Evolutionary conservation across 331 rosid genomes (phyloP), one percentile per base, ranked within the genome.

Genomic region (Acacia concinna): DNA sequence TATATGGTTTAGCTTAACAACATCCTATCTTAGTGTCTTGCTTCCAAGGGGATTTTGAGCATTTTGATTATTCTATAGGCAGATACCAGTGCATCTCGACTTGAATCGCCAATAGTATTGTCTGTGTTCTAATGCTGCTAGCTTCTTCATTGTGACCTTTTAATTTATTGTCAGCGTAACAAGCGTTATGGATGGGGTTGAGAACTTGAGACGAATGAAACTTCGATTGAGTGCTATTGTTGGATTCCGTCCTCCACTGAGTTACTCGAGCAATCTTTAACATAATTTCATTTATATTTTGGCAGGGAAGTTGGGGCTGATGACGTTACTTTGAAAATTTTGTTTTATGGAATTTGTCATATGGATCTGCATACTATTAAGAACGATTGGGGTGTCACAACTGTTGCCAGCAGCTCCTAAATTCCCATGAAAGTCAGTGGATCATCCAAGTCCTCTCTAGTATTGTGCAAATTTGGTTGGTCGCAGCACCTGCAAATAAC

Each of bases 311-410:
- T 86, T 73, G 95, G 90, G 5, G 89, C 69, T 3, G 92, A 91
- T 40, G 98, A 94, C 68, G 97, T 94, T 40, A 79, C 90, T 20
- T 8, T 94, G 38, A 87, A 92, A 77, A 83, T 94, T 71, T 91
- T 92, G 0, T 94, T 47, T 47, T 94, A 97, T 52, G 98, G 98
- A 28, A 90, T 94, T 88, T 94, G 97, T 81, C 98, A 94, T 81
- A 91, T 97, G 51, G 97, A 94, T 84, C 87, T 94, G 17, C 98
- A 94, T 77, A 73, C 74, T 52, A 25, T 71, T 25, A 92, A 89
- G 85, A 94, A 94, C 31, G 97, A 94, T 0, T 92, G 97, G 98
- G 97, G 97, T n/a, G 52, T 86, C 85, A 90, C 97, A 1, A 75
- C 73, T 44, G n/a, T n/a, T n/a, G n/a, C n/a, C n/a, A n/a, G n/a